Conservation (phyloP, 2,329 filamentous ascomycete species). For the Sporothrix globosa region DNA sequence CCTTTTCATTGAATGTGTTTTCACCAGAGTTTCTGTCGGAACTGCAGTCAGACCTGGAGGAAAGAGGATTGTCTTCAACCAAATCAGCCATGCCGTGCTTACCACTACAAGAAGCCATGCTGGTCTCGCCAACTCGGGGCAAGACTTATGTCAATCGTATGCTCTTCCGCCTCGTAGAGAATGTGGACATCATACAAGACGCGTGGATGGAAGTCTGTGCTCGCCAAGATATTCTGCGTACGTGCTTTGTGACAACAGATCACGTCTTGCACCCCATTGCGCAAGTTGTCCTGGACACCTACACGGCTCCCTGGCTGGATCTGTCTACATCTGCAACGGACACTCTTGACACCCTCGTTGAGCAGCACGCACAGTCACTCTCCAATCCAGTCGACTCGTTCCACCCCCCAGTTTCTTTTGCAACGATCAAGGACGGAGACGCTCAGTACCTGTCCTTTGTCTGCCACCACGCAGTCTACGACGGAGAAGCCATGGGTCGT, state of each 20-base stretch:
- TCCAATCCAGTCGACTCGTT: constrained; percentile 50
- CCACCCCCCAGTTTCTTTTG: constrained; percentile 52
- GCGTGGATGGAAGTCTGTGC: constrained; percentile 66
- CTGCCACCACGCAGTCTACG: constrained; percentile 83
- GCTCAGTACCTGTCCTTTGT: constrained; percentile 52
- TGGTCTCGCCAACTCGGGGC: constrained; percentile 58
- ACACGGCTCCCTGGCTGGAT: constrained; percentile 48
- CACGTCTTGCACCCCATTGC: constrained; percentile 65
- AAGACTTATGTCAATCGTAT: constrained; percentile 73
- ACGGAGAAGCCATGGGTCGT: constrained; percentile 73
- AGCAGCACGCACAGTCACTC: constrained; percentile 48
- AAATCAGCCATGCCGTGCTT: constrained; percentile 74
- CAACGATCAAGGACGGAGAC: constrained; percentile 44
- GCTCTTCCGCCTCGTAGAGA: constrained; percentile 61
- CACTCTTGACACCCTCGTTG: constrained; percentile 44
- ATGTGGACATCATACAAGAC: constrained; percentile 54
- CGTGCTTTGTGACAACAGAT: constrained; percentile 71
- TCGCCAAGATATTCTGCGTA: constrained; percentile 77
- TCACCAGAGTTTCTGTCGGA: constrained; percentile 36
- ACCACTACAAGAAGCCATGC: constrained; percentile 85
- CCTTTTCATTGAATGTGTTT: constrained; percentile 39
- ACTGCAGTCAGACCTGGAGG: constrained; percentile 30
- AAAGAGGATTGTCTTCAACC: constrained; percentile 45
- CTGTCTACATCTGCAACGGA: constrained; percentile 21
- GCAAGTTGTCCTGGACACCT: constrained; percentile 67